phyloP scores from a whole-genome alignment of 208 protist genomes.

The Leishmania major region DNA sequence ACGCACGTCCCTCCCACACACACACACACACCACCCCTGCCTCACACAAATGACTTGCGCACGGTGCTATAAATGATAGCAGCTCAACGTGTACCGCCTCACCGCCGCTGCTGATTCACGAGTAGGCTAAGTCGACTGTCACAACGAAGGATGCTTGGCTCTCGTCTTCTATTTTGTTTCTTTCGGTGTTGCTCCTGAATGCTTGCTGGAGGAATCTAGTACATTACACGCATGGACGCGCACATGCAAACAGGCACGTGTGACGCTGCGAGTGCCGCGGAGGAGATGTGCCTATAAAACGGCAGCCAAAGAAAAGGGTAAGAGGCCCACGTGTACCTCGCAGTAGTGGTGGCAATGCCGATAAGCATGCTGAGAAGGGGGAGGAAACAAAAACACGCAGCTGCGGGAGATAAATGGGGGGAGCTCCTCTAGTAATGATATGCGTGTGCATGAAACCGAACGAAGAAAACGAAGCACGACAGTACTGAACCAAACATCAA shows the following conservation, averaged over 20 bases:
- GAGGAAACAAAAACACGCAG: neutral
- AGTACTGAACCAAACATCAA: neutral
- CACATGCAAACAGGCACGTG: neutral
- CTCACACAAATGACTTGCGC: neutral
- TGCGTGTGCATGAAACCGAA: neutral
- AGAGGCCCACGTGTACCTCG: neutral
- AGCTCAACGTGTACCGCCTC: neutral
- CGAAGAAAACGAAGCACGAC: slow-evolving; percentile 4
- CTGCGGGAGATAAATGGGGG: neutral
- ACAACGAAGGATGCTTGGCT: neutral
- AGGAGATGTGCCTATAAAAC: neutral
- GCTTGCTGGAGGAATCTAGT: slow-evolving; percentile 3
- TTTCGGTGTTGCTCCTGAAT: neutral
- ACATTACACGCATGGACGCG: slow-evolving; percentile 1
- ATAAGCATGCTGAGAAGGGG: neutral
- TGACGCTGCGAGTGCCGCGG: neutral
- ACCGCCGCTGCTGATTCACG: neutral
- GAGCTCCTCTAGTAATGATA: neutral
- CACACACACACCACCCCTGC: neutral
- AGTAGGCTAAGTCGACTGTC: neutral
- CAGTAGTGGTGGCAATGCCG: neutral
- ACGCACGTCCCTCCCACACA: neutral
- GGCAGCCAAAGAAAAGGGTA: neutral
- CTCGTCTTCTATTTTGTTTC: neutral
- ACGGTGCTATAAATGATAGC: neutral